phyloP scores from a whole-genome alignment of 192 early-diverging fungal species.

The Obelidium mucronatum region DNA sequence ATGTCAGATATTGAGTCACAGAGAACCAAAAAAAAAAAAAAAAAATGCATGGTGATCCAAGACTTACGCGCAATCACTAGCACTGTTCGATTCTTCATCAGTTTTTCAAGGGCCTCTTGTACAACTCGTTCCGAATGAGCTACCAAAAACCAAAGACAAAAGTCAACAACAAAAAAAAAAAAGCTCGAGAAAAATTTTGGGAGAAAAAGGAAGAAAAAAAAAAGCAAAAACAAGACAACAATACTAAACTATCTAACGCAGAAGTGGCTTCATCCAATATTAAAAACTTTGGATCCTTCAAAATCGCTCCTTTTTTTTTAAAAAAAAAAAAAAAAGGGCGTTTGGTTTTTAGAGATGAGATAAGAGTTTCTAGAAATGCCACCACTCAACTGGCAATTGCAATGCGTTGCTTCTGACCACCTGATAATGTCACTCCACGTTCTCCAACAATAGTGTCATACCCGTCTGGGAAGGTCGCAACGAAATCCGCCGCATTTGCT shows the following conservation, averaged over 20 bases:
- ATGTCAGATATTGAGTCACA: slow-evolving; percentile 4
- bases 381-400: slow-evolving; percentile 52
- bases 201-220: neutral
- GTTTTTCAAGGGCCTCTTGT: slow-evolving; percentile 56
- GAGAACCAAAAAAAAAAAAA: neutral
- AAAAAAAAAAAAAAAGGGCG: neutral
- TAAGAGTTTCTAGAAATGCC: neutral
- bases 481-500: slow-evolving; percentile 80
- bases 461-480: slow-evolving; percentile 77
- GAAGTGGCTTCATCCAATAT: slow-evolving; percentile 66
- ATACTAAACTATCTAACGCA: slow-evolving; percentile 54
- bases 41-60: neutral
- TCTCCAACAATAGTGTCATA: slow-evolving; percentile 86
- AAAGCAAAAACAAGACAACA: slow-evolving; percentile 8
- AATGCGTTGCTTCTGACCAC: slow-evolving; percentile 79
- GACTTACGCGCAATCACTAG: slow-evolving; percentile 80
- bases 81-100: slow-evolving; percentile 72
- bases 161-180: slow-evolving; percentile 8
- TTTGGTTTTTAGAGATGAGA: no score
- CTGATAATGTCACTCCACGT: slow-evolving; percentile 68
- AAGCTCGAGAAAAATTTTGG: neutral
- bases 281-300: slow-evolving; percentile 65
- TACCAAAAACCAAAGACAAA: slow-evolving; percentile 5
- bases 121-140: slow-evolving; percentile 58
- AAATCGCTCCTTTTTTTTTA: slow-evolving; percentile 32